Conservation (phyloP, 2,329 filamentous ascomycete species). For the Helicocarpus griseus region DNA sequence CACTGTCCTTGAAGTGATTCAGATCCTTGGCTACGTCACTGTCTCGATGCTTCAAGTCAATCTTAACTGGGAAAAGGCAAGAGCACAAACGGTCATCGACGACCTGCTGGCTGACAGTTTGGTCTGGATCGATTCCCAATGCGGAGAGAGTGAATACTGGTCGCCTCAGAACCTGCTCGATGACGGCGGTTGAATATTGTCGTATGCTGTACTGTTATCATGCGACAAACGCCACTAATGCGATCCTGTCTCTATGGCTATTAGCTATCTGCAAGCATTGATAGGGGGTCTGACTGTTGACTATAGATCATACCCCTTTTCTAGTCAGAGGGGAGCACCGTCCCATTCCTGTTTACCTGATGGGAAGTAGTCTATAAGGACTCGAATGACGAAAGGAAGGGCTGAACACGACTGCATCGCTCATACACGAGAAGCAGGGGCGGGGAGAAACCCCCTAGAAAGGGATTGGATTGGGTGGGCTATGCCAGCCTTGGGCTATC, state of each 20-base stretch:
- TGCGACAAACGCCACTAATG: not conserved
- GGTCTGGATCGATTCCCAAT: conserved; percentile 88
- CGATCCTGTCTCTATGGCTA: not conserved
- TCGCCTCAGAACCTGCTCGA: conserved; percentile 38
- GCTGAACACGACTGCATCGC: too few species aligned
- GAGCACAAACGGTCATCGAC: conserved; percentile 82
- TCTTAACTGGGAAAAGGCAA: conserved; percentile 70
- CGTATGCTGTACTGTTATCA: not conserved
- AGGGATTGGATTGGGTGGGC: too few species aligned
- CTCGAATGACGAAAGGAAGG: too few species aligned
- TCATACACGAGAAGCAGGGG: too few species aligned
- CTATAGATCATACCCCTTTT: not conserved
- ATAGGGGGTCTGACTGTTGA: not conserved
- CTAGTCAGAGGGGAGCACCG: not conserved
- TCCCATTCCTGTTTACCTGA: too few species aligned
- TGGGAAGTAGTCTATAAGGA: too few species aligned
- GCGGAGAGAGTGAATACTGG: conserved; percentile 88
- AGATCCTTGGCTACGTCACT: conserved; percentile 81
- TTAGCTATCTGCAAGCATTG: not conserved
- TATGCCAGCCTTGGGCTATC: too few species aligned
- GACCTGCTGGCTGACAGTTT: conserved; percentile 82
- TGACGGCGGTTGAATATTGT: conserved; percentile 28
- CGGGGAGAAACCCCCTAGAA: too few species aligned
- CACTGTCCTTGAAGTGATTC: conserved; percentile 80
- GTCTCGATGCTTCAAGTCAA: conserved; percentile 83